Percentiles rank a stretch among this genome's conserved stretches.
These are phyloP conservation scores for Fusarium nanum DNA, from an alignment of 2,329 filamentous ascomycete species.

Conservation along the genomic window DNA sequence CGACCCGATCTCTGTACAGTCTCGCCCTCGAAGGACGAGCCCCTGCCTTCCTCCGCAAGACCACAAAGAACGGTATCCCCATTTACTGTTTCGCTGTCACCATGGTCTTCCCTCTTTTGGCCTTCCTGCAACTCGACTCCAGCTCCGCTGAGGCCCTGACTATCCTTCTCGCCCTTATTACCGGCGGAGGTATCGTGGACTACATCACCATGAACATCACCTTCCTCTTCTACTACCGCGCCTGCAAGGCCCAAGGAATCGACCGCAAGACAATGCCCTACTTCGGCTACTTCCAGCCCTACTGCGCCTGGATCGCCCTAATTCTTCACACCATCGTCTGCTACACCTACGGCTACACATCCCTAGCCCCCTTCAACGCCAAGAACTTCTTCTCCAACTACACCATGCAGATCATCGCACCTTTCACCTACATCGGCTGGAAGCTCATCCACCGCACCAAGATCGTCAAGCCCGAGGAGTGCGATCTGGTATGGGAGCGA, in stretches of 20 bases:
- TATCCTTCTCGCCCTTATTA: conserved; percentile 60
- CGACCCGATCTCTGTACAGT: conserved; percentile 66
- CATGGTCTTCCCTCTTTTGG: conserved; percentile 60
- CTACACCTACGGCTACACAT: conserved; percentile 62
- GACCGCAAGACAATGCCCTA: conserved; percentile 62
- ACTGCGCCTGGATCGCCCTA: conserved; percentile 35
- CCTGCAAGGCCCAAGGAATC: conserved; percentile 60
- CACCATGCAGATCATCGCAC: conserved; percentile 61
- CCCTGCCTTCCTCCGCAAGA: conserved; percentile 62
- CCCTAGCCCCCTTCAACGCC: conserved; percentile 63
- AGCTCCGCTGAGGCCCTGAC: conserved; percentile 56
- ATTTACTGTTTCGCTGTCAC: conserved; percentile 62
- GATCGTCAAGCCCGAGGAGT: conserved; percentile 60
- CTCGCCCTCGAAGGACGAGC: conserved; percentile 66
- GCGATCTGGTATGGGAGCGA: conserved; percentile 66
- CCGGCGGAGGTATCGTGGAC: conserved; percentile 61
- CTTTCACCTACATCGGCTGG: conserved; percentile 63
- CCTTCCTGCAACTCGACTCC: conserved; percentile 58
- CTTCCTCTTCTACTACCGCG: conserved; percentile 68
- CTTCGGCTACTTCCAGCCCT: conserved; percentile 53
- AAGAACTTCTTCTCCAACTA: conserved; percentile 60
- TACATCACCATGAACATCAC: conserved; percentile 66
- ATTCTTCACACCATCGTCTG: conserved; percentile 46
- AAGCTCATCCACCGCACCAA: conserved; percentile 68
- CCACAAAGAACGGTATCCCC: conserved; percentile 66